A percentile compares a stretch with the other conserved stretches of the same genome.
phyloP scores from a whole-genome alignment of 73 alveolate genomes.

The Chromera velia region DNA sequence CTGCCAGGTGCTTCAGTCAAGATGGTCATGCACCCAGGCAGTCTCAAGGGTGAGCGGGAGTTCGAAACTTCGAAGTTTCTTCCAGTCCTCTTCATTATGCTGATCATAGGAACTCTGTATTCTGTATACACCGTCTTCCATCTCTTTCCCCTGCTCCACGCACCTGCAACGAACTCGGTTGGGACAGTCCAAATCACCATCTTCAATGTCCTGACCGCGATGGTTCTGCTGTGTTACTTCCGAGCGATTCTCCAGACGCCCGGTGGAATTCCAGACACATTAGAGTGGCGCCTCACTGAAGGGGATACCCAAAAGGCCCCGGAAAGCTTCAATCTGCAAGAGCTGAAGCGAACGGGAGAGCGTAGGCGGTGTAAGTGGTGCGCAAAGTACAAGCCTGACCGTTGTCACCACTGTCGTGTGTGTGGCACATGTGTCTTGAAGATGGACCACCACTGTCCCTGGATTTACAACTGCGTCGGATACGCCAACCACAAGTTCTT shows the following conservation, averaged over 20 bases:
- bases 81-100: not conserved
- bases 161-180: not conserved
- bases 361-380: constrained; percentile 45
- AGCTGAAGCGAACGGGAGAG: constrained; percentile 1
- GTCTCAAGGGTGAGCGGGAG: too few relatives aligned
- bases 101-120: not conserved
- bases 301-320: not conserved
- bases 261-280: not conserved
- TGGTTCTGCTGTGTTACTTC: constrained; percentile 14
- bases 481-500: constrained; percentile 19
- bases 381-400: constrained; percentile 34
- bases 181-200: not conserved
- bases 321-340: not conserved
- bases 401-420: constrained; percentile 57
- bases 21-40: too few relatives aligned
- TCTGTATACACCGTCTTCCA: too few relatives aligned
- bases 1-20: too few relatives aligned
- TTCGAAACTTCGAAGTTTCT: not conserved
- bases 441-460: constrained; percentile 67
- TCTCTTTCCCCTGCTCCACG: not conserved
- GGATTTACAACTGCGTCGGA: constrained; percentile 37
- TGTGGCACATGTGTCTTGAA: constrained; percentile 54
- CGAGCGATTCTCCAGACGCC: not conserved
- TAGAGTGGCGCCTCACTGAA: not conserved
- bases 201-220: constrained; percentile 16